Conservation (phyloP, 2,329 filamentous ascomycete genomes). For the Neophaeococcomyces aloes region DNA sequence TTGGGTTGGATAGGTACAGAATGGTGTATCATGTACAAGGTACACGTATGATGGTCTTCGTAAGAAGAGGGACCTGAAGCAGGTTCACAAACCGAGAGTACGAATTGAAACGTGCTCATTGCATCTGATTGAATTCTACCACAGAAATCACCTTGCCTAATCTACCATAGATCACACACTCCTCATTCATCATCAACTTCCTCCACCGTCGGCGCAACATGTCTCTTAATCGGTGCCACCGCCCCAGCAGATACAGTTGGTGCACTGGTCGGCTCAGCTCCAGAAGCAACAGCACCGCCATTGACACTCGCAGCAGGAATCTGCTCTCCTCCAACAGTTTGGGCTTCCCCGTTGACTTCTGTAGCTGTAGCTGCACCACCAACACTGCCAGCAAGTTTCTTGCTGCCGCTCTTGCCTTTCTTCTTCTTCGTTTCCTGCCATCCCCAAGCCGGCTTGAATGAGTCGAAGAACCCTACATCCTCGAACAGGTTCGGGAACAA, state of each 20-base stretch:
- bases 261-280: constrained; percentile 26
- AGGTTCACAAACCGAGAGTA: too few relatives aligned
- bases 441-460: constrained; percentile 90
- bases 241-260: constrained; percentile 16
- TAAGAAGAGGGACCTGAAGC: too few relatives aligned
- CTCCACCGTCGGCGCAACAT: constrained; percentile 21
- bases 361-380: constrained; percentile 18
- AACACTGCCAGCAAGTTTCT: constrained; percentile 23
- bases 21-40: too few relatives aligned
- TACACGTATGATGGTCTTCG: too few relatives aligned
- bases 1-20: too few relatives aligned
- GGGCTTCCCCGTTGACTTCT: constrained; percentile 11
- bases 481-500: constrained; percentile 96
- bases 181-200: constrained; percentile 21
- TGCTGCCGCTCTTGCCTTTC: constrained; percentile 54
- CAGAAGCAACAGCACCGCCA: constrained; percentile 17
- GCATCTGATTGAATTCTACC: not conserved
- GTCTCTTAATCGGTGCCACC: constrained; percentile 13
- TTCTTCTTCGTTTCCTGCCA: constrained; percentile 67
- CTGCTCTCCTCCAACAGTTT: too few relatives aligned
- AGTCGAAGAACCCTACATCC: constrained; percentile 96
- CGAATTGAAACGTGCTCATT: not conserved
- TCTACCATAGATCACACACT: not conserved
- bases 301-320: constrained; percentile 12
- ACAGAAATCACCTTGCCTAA: not conserved